Evolutionary conservation across 805 yeast genomes (phyloP), one percentile per base, ranked within the genome.

Genomic region (Saccharomycodes ludwigii): DNA sequence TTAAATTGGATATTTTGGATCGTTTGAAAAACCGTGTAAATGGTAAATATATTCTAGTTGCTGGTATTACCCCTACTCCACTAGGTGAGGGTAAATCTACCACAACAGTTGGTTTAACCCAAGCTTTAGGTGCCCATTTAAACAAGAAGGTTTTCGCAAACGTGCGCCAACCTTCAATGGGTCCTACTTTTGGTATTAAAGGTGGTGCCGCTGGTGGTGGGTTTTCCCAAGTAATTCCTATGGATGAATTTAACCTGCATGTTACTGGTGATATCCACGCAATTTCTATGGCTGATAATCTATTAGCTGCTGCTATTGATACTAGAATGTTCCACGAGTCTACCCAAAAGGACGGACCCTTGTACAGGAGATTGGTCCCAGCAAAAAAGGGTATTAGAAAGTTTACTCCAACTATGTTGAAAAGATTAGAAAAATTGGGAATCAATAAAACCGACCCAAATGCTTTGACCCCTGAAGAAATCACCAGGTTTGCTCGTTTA

Each of bases 131-230:
- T 40, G 85, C 85, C 23, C 85, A 76, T 48, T 61, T 79, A 54
- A 65, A 71, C 32, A 65, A 70, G 43, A 72, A 76, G 37, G 76
- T 77, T 10, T 68, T 79, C 49, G 91, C 88, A 41, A 79, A 78
- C 50, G 91, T 79, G 32, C 71, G 91, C 65, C 91, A 79, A 54
- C 91, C 91, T 17, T 76, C 85, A 6, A 77, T 79, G 86, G 91
- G 91, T 34, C 91, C 91, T 41, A 79, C 91, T 13, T 79, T 79
- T 48, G 91, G 91, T 60, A 77, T 79, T 43, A 79, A 79, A 55
- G 91, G 91, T 58, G 91, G 91, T 59, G 91, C 91, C 43, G 91
- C 91, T 6, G 91, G 91, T 53, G 88, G 91, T 55, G 91, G 91
- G 38, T 79, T 78, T 51, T 76, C 91, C 18, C 88, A 79, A 57